A percentile compares a stretch with the other conserved stretches of the same genome.
These are phyloP conservation scores for Annona squamosa DNA, from an alignment of 164 flowering plant species.

Conservation along the genomic window DNA sequence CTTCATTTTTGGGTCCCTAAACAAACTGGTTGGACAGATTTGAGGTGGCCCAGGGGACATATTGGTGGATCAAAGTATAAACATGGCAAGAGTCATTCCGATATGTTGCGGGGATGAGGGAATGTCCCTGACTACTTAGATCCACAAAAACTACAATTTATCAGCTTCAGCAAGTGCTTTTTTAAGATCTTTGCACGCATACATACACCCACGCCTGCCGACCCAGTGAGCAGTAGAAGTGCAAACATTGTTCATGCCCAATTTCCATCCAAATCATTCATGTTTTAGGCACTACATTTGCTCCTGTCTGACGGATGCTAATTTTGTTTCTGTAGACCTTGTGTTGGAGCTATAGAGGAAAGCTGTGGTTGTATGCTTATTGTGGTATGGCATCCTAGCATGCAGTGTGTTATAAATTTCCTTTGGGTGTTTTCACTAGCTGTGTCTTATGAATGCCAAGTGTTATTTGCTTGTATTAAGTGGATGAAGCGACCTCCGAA, in stretches of 20 bases:
- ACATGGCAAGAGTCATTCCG: too few relatives aligned
- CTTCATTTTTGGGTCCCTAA: too few relatives aligned
- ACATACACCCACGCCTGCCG: too few relatives aligned
- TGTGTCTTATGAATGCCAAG: not conserved
- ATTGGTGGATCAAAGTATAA: too few relatives aligned
- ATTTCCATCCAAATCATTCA: not conserved
- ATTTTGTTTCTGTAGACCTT: slow-evolving; percentile 17
- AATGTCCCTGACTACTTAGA: too few relatives aligned
- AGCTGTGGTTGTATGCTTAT: not conserved
- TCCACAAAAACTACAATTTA: too few relatives aligned
- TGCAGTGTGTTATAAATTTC: not conserved
- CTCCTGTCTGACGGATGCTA: not conserved
- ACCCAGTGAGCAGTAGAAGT: not conserved
- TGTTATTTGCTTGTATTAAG: not conserved
- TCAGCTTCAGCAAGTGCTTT: too few relatives aligned
- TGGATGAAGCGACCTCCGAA: not conserved
- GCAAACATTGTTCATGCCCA: not conserved
- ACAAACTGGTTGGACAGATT: too few relatives aligned
- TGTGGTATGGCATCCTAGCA: not conserved
- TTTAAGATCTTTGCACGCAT: too few relatives aligned
- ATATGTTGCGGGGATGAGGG: too few relatives aligned
- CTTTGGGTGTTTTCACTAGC: not conserved
- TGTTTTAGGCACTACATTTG: not conserved
- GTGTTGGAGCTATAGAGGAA: slow-evolving; percentile 30
- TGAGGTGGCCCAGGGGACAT: too few relatives aligned